Percentiles rank a stretch among this genome's conserved stretches.
These are phyloP conservation scores for Candida maris DNA, from an alignment of 805 yeast species.

Conservation along the genomic window DNA sequence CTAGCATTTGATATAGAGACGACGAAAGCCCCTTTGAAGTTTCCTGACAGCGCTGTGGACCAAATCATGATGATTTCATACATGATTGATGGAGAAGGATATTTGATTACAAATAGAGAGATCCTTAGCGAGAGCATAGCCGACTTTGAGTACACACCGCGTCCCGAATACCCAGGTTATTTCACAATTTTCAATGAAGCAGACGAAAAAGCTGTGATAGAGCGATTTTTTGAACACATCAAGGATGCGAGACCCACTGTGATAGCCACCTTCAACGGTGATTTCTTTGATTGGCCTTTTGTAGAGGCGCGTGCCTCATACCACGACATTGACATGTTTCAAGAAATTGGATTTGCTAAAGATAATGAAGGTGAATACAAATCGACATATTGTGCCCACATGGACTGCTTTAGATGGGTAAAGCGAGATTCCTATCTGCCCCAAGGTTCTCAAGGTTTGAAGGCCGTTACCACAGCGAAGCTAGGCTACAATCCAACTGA, in stretches of 20 bases:
- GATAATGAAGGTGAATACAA: slow-evolving; percentile 91
- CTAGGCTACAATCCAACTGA: slow-evolving; percentile 96
- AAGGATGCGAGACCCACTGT: slow-evolving; percentile 89
- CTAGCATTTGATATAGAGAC: slow-evolving; percentile 98
- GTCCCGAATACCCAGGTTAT: slow-evolving; percentile 88
- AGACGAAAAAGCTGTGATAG: slow-evolving; percentile 71
- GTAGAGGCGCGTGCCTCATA: slow-evolving; percentile 82
- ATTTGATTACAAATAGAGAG: slow-evolving; percentile 86
- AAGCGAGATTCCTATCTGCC: slow-evolving; percentile 96
- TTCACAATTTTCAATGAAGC: slow-evolving; percentile 89
- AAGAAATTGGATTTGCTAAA: slow-evolving; percentile 89
- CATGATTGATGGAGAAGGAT: slow-evolving; percentile 98
- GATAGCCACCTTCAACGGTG: slow-evolving; percentile 98
- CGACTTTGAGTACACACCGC: slow-evolving; percentile 96
- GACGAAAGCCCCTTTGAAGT: slow-evolving; percentile 91
- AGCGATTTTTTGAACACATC: slow-evolving; percentile 84
- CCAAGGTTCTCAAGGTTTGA: slow-evolving; percentile 97
- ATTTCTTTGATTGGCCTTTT: slow-evolving; percentile 98
- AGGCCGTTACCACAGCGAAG: slow-evolving; percentile 95
- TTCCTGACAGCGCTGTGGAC: slow-evolving; percentile 88
- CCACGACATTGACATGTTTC: slow-evolving; percentile 84
- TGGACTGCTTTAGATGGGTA: slow-evolving; percentile 98
- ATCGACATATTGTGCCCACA: slow-evolving; percentile 87
- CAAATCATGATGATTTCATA: slow-evolving; percentile 98
- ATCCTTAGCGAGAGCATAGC: slow-evolving; percentile 92